These are phyloP conservation scores for Ganoderma resinaceum DNA, from an alignment of 1,284 basidiomycete species.

Conservation along the genomic window DNA sequence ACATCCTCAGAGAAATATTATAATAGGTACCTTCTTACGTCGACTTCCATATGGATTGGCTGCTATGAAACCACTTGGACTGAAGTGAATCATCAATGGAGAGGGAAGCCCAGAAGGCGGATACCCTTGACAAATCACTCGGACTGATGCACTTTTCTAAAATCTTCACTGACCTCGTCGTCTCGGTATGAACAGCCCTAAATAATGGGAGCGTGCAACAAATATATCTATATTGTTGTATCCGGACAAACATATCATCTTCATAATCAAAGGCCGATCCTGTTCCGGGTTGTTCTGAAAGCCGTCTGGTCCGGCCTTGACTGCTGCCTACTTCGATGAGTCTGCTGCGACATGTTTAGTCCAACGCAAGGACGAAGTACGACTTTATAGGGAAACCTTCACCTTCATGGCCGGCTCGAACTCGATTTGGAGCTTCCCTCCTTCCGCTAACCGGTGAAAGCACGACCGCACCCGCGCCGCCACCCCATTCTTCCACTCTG, in stretches of 20 bases:
- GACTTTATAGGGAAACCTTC: too few relatives aligned
- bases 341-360: neutral
- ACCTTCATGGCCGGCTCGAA: neutral
- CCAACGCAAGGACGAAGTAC: neutral
- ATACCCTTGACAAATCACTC: too few relatives aligned
- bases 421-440: neutral
- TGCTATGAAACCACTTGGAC: too few relatives aligned
- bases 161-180: neutral
- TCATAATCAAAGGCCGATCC: neutral
- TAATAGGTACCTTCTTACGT: too few relatives aligned
- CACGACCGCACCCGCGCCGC: neutral
- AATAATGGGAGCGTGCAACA: neutral
- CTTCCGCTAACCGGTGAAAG: conserved; percentile 1
- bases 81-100: too few relatives aligned
- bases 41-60: too few relatives aligned
- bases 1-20: too few relatives aligned
- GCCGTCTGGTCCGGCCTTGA: neutral
- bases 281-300: neutral
- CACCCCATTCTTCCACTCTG: neutral
- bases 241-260: neutral
- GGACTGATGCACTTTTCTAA: too few relatives aligned
- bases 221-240: neutral
- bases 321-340: neutral
- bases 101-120: too few relatives aligned
- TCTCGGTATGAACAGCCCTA: too few relatives aligned